phyloP scores from a whole-genome alignment of 2,329 filamentous ascomycete genomes.

The Apiospora phragmitis region DNA sequence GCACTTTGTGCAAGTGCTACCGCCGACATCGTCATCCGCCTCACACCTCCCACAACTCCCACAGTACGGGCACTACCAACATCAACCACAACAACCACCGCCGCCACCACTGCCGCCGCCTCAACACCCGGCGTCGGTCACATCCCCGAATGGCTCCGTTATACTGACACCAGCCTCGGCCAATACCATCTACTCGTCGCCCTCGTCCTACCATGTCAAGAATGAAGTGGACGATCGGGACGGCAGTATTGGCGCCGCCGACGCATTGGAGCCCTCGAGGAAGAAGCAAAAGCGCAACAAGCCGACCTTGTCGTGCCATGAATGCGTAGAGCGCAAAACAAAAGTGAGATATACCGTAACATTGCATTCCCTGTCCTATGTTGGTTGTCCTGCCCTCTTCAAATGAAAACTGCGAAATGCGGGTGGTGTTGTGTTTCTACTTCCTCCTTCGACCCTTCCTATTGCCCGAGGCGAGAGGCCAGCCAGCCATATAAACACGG shows the following conservation, averaged over 20 bases:
- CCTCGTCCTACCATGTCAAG: constrained; percentile 9
- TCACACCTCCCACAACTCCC: not conserved
- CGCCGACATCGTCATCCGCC: not conserved
- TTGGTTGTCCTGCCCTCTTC: not conserved
- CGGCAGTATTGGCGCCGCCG: constrained; percentile 21
- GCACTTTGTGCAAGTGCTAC: constrained; percentile 4
- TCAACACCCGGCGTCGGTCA: not conserved
- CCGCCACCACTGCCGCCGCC: not conserved
- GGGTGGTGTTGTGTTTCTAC: not conserved
- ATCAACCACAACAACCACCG: not conserved
- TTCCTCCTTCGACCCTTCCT: not conserved
- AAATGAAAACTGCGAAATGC: not conserved
- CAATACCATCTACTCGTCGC: constrained; percentile 12
- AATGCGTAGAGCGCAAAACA: constrained; percentile 81
- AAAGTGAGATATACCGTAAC: constrained; percentile 53
- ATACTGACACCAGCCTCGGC: constrained; percentile 14
- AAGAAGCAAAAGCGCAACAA: constrained; percentile 86
- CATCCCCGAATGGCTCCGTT: not conserved
- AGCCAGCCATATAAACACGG: not conserved
- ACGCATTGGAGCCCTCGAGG: constrained; percentile 40
- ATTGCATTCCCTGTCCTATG: not conserved
- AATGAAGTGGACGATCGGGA: constrained; percentile 12
- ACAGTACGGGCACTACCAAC: not conserved
- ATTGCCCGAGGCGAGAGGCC: not conserved
- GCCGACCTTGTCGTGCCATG: constrained; percentile 75